phyloP scores from a whole-genome alignment of 176 grass and related monocot species.

The Oryza punctata region DNA sequence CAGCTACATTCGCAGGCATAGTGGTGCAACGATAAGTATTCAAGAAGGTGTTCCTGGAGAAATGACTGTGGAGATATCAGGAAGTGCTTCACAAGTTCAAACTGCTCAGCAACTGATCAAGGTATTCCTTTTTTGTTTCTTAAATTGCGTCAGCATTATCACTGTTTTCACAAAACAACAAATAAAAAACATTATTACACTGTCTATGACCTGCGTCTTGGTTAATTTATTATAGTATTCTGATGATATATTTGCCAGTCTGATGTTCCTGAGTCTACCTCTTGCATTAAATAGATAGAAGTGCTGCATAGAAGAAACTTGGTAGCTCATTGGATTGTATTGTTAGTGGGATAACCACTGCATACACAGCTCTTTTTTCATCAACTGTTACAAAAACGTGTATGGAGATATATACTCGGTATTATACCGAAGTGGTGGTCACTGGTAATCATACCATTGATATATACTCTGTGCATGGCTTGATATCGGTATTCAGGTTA shows the following conservation, averaged over 20 bases:
- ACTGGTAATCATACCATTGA: too few relatives aligned
- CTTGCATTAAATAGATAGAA: background rate
- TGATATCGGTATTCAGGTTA: background rate
- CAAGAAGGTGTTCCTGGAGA: slow-evolving; percentile 94
- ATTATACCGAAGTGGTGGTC: background rate
- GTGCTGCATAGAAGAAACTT: background rate
- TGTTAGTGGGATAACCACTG: background rate
- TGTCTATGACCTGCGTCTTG: slow-evolving; percentile 3
- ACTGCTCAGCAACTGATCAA: slow-evolving; percentile 97
- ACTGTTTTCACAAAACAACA: background rate
- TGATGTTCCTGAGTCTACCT: background rate
- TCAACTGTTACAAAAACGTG: background rate
- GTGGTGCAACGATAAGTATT: slow-evolving; percentile 95
- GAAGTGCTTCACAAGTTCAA: slow-evolving; percentile 82
- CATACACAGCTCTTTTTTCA: background rate
- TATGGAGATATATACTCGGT: background rate
- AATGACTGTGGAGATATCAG: slow-evolving; percentile 95
- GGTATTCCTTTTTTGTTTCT: slow-evolving; percentile 40
- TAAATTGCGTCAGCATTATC: slow-evolving; percentile 15
- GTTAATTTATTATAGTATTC: background rate
- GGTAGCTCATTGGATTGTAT: background rate
- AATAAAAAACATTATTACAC: background rate
- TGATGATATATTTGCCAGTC: background rate
- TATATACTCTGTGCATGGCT: background rate
- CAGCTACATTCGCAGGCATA: slow-evolving; percentile 90